Evolutionary conservation across 345 rosid genomes (phyloP), one percentile per base, ranked within the genome.

Genomic region (Lepidium didymum): DNA sequence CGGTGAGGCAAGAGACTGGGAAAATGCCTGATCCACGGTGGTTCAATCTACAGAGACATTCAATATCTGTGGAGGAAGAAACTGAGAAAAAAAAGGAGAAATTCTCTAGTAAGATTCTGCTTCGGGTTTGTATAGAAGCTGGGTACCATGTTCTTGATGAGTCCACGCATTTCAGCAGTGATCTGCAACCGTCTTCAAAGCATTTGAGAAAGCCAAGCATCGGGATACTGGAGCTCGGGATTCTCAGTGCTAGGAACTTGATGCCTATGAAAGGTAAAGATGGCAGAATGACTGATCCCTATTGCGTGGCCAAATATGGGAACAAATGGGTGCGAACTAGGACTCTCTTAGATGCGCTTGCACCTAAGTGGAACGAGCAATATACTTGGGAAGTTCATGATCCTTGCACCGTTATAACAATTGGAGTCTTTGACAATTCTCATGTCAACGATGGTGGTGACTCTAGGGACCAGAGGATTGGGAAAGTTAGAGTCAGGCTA

Each of bases 91-190:
- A 74, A 68, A 92, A 87, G 65, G 87, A 67, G n/a, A 91, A 91
- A 59, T 95, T 95, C 72, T 78, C 97, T 5, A 95, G 97, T 80
- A 85, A 84, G 87, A 89, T 95, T 67, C 79, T 80, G 73, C 54
- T 85, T 43, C 67, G 80, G 46, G 7, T 86, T 18, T 81, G 86
- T 76, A 55, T 95, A 50, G 97, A 95, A 50, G 89, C 90, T 6
- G 96, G 99, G n/a, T 91, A 91, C 72, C 97, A 95, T 75, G 97
- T 91, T 61, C 90, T 95, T 40, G 99, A 95, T 9, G 99, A 95
- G 77, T 86, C 97, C 11, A 87, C 96, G 0, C 89, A 86, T 77
- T 89, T 91, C 60, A 95, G 97, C 81, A 91, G 97, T 50, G 92
- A 95, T 80, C 90, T 91, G 25, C 95, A 94, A 64, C 96, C 97